Evolutionary conservation across 805 yeast genomes (phyloP).

Genomic region (Myxozyma neotropica): DNA sequence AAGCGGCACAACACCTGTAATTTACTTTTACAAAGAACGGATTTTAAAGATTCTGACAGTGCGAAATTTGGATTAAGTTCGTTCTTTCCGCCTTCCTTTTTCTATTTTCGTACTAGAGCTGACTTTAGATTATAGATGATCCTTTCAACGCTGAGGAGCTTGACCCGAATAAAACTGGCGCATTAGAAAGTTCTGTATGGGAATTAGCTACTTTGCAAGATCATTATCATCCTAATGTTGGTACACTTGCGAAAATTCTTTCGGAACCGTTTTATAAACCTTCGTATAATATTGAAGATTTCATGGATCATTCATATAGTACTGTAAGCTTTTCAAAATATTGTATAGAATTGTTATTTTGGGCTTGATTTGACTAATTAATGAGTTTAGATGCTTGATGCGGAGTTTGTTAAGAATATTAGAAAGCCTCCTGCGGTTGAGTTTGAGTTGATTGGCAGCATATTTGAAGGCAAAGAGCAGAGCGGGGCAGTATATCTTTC

Average conservation of each 20-base stretch:
- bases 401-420: slow-evolving; percentile 48
- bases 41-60: slow-evolving; percentile 20
- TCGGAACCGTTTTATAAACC: slow-evolving; percentile 88
- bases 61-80: slow-evolving; percentile 15
- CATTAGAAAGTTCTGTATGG: slow-evolving; percentile 88
- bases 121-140: slow-evolving; percentile 48
- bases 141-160: slow-evolving; percentile 64
- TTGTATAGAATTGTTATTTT: too few species aligned
- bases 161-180: slow-evolving; percentile 79
- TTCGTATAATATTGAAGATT: slow-evolving; percentile 88
- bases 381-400: slow-evolving; percentile 49
- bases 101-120: neutral
- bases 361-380: slow-evolving; percentile 46
- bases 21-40: slow-evolving; percentile 69
- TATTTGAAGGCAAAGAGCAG: slow-evolving; percentile 42
- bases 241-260: slow-evolving; percentile 85
- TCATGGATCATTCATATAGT: slow-evolving; percentile 86
- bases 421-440: slow-evolving; percentile 65
- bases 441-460: slow-evolving; percentile 50
- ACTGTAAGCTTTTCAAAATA: slow-evolving; percentile 42
- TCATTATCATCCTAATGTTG: slow-evolving; percentile 95
- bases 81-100: neutral
- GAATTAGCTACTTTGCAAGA: slow-evolving; percentile 76
- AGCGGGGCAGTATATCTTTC: slow-evolving; percentile 39
- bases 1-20: slow-evolving; percentile 94